Conservation (phyloP, 2,329 filamentous ascomycete species). For the Pestalotiopsis sp. region DNA sequence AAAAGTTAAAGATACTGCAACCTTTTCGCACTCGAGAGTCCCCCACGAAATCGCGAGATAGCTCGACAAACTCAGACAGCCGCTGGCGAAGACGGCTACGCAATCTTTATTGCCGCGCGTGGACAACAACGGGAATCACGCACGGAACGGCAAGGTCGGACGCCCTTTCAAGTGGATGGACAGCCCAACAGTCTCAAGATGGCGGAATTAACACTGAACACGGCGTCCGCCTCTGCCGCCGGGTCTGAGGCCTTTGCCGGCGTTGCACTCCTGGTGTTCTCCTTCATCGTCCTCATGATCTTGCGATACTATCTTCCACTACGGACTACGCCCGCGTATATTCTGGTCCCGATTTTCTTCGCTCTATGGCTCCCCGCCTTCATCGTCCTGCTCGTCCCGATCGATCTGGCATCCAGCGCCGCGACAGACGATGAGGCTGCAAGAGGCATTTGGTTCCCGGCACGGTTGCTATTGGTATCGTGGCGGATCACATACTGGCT, state of each 20-base stretch:
- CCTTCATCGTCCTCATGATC: slow-evolving; percentile 77
- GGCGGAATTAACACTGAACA: slow-evolving; percentile 49
- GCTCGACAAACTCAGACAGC: background rate
- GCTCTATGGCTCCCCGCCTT: slow-evolving; percentile 91
- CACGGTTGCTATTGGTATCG: slow-evolving; percentile 76
- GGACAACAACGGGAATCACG: background rate
- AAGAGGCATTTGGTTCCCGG: slow-evolving; percentile 85
- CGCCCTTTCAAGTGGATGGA: background rate
- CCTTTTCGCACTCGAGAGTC: background rate
- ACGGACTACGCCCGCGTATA: slow-evolving; percentile 85
- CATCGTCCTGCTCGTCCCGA: slow-evolving; percentile 89
- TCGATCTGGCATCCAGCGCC: slow-evolving; percentile 89
- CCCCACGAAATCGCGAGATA: background rate
- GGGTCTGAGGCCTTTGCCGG: slow-evolving; percentile 80
- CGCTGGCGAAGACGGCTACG: background rate
- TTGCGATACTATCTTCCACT: slow-evolving; percentile 89
- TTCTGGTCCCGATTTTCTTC: slow-evolving; percentile 91
- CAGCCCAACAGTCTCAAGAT: slow-evolving; percentile 39
- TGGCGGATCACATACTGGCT: slow-evolving; percentile 98
- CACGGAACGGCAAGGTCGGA: background rate
- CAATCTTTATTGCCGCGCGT: background rate
- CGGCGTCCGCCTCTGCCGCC: slow-evolving; percentile 66
- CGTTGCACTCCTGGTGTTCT: slow-evolving; percentile 73
- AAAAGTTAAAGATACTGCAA: background rate
- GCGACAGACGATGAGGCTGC: slow-evolving; percentile 70